Conservation (phyloP, 805 yeast species). For the Saturnispora quitensis region DNA sequence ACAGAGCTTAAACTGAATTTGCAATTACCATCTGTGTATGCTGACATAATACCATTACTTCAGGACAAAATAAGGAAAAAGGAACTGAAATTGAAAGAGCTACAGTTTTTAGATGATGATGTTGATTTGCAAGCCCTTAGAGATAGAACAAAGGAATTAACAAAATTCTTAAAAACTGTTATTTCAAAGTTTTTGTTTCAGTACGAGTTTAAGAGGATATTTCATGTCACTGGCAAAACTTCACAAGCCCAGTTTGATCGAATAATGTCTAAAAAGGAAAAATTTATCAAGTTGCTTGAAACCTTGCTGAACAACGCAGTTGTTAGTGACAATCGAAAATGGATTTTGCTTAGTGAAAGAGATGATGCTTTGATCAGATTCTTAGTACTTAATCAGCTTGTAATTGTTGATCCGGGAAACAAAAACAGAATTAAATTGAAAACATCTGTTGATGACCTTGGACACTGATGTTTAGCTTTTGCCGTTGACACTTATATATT, state of each 20-base stretch:
- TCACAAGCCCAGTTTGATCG: conserved; percentile 11
- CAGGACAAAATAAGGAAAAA: background rate
- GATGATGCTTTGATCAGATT: conserved; percentile 29
- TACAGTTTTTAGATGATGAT: background rate
- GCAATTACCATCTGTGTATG: background rate
- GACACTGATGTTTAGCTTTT: background rate
- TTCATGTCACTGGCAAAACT: conserved; percentile 6
- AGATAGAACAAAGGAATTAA: conserved; percentile 17
- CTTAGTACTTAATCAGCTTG: conserved; percentile 22
- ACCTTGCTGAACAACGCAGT: conserved; percentile 25
- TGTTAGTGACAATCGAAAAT: conserved; percentile 1
- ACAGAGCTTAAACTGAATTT: background rate
- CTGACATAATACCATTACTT: background rate
- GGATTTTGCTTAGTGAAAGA: conserved; percentile 2
- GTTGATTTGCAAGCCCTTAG: conserved; percentile 13
- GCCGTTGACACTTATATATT: background rate
- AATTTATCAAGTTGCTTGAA: conserved; percentile 24
- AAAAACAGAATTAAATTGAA: conserved; percentile 23
- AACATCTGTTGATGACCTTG: background rate
- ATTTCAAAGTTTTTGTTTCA: conserved; percentile 23
- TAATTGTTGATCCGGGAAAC: conserved; percentile 21
- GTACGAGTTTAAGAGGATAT: conserved; percentile 18
- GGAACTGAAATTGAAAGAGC: background rate
- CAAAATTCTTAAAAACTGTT: conserved; percentile 19
- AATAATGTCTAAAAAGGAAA: conserved; percentile 15